Evolutionary conservation across 768 basidiomycete species (phyloP).

Genomic region (Suillus subluteus): DNA sequence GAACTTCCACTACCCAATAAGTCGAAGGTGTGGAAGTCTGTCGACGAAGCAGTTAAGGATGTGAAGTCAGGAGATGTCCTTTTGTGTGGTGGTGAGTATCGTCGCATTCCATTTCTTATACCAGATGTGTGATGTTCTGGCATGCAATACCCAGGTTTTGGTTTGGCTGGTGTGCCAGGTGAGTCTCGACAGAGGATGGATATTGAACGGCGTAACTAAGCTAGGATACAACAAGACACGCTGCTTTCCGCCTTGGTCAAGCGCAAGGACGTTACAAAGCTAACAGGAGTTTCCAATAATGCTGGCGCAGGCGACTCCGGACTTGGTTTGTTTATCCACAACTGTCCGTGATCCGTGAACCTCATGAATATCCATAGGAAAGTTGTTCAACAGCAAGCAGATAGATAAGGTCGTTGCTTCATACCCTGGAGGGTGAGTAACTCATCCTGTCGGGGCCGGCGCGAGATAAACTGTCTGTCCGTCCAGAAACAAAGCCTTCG

Average conservation of each 20-base stretch:
- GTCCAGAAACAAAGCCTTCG: constrained; percentile 83
- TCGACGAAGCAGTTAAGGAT: constrained; percentile 82
- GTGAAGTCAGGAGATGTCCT: constrained; percentile 80
- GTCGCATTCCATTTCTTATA: constrained; percentile 12
- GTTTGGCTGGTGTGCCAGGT: constrained; percentile 89
- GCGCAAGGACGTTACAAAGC: constrained; percentile 69
- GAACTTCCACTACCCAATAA: constrained; percentile 37
- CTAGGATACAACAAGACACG: constrained; percentile 58
- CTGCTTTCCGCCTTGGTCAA: constrained; percentile 77
- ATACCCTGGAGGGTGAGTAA: constrained; percentile 79
- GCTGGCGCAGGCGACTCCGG: constrained; percentile 74
- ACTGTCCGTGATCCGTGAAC: not conserved
- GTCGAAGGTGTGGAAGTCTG: constrained; percentile 79
- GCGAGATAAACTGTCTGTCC: constrained; percentile 2
- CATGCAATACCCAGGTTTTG: constrained; percentile 64
- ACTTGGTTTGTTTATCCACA: constrained; percentile 49
- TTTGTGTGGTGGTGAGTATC: constrained; percentile 74
- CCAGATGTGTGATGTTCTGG: not conserved
- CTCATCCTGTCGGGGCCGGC: constrained; percentile 2
- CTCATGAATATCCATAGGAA: constrained; percentile 48
- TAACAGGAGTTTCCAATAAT: constrained; percentile 91
- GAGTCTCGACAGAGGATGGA: constrained; percentile 14
- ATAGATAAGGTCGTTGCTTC: constrained; percentile 85
- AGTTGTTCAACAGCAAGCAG: constrained; percentile 73
- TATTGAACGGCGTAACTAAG: not conserved